Evolutionary conservation across 148 eudicot species (phyloP).

Genomic region (Bassia scoparia): DNA sequence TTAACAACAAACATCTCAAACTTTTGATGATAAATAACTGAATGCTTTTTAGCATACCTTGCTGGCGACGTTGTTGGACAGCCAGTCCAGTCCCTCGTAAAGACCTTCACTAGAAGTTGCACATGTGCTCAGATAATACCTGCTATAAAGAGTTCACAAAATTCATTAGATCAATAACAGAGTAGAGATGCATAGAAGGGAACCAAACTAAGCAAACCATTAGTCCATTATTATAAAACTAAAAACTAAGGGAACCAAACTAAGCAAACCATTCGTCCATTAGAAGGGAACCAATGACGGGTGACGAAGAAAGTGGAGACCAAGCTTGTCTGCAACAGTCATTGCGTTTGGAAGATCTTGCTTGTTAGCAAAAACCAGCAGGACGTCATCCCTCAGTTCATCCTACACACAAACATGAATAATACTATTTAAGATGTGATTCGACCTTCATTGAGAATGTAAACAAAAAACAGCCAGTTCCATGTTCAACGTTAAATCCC

Average conservation of each 20-base stretch:
- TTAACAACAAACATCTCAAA: neutral
- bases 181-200: neutral
- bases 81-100: constrained; percentile 65
- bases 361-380: constrained; percentile 70
- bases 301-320: constrained; percentile 69
- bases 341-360: constrained; percentile 79
- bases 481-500: neutral
- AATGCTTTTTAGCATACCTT: neutral
- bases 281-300: constrained; percentile 88
- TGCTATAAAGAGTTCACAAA: constrained; percentile 15
- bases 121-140: constrained; percentile 68
- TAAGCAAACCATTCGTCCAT: too few species aligned
- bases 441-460: neutral
- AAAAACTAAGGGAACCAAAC: neutral
- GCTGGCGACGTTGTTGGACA: constrained; percentile 61
- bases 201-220: neutral
- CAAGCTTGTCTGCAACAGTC: constrained; percentile 74
- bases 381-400: constrained; percentile 68
- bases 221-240: too few species aligned
- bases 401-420: constrained; percentile 36
- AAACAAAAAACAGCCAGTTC: neutral
- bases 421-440: neutral
- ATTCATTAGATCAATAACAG: neutral
- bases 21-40: neutral
- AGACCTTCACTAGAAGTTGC: constrained; percentile 65